These are phyloP conservation scores for Hippophae tibetana DNA, from an alignment of 306 rosid genomes.

Conservation along the genomic window DNA sequence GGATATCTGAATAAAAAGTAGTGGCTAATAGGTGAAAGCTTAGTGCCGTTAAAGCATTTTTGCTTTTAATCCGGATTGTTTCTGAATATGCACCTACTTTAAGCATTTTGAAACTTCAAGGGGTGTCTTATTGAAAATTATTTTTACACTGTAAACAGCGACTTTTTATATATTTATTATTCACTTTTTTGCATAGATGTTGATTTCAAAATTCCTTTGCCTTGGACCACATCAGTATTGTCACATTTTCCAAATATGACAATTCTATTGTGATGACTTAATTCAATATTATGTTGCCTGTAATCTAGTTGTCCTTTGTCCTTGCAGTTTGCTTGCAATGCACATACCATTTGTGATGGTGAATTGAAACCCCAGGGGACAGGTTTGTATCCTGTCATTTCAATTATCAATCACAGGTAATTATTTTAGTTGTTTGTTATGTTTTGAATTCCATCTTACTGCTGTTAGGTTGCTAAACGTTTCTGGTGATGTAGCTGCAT, in stretches of 20 bases:
- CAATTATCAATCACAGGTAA: slow-evolving; percentile 92
- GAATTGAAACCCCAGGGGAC: slow-evolving; percentile 90
- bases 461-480: slow-evolving; percentile 23
- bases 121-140: too few species aligned
- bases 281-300: slow-evolving; percentile 17
- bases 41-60: too few species aligned
- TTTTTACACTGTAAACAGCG: too few species aligned
- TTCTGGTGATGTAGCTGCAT: slow-evolving; percentile 44
- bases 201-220: not conserved
- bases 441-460: slow-evolving; percentile 11
- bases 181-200: not conserved
- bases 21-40: too few species aligned
- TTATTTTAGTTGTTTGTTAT: slow-evolving; percentile 8
- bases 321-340: slow-evolving; percentile 91
- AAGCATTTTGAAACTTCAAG: too few species aligned
- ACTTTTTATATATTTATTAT: too few species aligned
- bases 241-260: not conserved
- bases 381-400: slow-evolving; percentile 79
- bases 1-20: too few species aligned
- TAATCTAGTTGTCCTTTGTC: slow-evolving; percentile 22
- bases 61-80: too few species aligned
- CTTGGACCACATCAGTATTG: not conserved
- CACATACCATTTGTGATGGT: slow-evolving; percentile 86
- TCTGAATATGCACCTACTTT: too few species aligned
- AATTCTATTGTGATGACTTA: slow-evolving; percentile 6